Percentiles rank a stretch among this genome's conserved stretches.
Evolutionary conservation across 23 red algal genomes (phyloP).

Genomic region (Agarophyton chilense): DNA sequence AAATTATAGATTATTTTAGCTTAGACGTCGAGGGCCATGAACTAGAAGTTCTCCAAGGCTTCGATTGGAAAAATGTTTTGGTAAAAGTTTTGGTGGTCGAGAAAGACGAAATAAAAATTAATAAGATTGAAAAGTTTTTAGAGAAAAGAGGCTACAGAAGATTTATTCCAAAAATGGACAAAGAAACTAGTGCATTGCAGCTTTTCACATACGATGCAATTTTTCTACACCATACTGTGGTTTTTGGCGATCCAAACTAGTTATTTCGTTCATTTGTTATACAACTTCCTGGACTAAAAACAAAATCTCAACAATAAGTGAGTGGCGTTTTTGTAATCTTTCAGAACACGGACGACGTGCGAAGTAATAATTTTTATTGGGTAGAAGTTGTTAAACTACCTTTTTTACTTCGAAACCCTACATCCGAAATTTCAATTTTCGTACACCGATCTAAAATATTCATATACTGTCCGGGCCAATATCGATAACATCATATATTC

Average conservation of each 20-base stretch:
- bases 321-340: no score
- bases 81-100: slow-evolving; percentile 5
- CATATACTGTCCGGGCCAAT: no score
- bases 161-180: background rate
- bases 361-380: no score
- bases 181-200: background rate
- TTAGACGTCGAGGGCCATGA: slow-evolving; percentile 68
- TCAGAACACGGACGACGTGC: no score
- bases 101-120: background rate
- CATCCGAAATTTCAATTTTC: no score
- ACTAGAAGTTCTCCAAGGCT: slow-evolving; percentile 18
- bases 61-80: slow-evolving; percentile 46
- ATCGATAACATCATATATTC: no score
- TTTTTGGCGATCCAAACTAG: slow-evolving; percentile 6
- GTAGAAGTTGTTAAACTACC: no score
- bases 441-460: no score
- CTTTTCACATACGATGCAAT: background rate
- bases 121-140: slow-evolving; percentile 11
- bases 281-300: no score
- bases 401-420: no score
- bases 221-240: background rate
- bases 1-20: slow-evolving; percentile 26
- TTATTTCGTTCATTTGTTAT: no score
- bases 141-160: background rate
- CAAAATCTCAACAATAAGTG: no score